Evolutionary conservation across 352 stramenopile species (phyloP).

Genomic region (Albugo laibachii): DNA sequence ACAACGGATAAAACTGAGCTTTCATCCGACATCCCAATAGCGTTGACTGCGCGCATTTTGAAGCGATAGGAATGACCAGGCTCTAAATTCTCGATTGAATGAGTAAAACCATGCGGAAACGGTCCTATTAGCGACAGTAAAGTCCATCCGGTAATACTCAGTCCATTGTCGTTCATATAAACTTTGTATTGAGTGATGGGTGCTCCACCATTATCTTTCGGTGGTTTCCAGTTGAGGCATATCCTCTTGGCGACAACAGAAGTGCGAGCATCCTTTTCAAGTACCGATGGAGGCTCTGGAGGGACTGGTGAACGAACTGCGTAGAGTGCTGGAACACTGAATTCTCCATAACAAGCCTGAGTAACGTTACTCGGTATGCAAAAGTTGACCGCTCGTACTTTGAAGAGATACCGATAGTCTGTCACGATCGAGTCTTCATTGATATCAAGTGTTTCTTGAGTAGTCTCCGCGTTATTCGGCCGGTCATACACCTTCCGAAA

Average conservation of each 20-base stretch:
- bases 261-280: conserved; percentile 40
- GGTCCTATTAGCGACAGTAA: conserved; percentile 19
- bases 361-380: conserved; percentile 55
- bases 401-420: conserved; percentile 84
- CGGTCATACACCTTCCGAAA: conserved; percentile 88
- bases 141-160: conserved; percentile 11
- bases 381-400: conserved; percentile 89
- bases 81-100: conserved; percentile 20
- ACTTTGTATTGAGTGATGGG: conserved; percentile 84
- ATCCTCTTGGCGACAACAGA: conserved; percentile 40
- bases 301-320: conserved; percentile 70
- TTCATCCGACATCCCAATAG: conserved; percentile 48
- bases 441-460: conserved; percentile 56
- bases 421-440: conserved; percentile 75
- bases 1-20: conserved; percentile 80
- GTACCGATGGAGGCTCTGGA: conserved; percentile 53
- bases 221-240: conserved; percentile 66
- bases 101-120: conserved; percentile 31
- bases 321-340: conserved; percentile 79
- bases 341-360: conserved; percentile 74
- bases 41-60: conserved; percentile 80
- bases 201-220: conserved; percentile 84
- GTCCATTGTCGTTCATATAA: conserved; percentile 59
- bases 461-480: conserved; percentile 48
- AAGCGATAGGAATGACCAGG: conserved; percentile 86